Evolutionary conservation across 495 filamentous ascomycete genomes (phyloP).

Genomic region (Penicillium coprophilum): DNA sequence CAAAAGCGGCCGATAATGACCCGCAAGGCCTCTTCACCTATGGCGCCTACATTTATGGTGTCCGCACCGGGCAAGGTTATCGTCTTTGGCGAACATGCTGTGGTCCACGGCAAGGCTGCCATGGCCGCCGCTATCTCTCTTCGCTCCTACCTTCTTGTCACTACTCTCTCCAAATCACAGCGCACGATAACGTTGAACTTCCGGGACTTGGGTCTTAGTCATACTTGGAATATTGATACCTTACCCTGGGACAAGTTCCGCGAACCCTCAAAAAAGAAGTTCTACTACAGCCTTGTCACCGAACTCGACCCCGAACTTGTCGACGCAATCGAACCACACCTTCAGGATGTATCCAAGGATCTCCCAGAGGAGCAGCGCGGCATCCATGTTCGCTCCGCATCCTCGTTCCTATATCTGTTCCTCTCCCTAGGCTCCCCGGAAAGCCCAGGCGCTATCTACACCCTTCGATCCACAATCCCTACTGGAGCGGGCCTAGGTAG

Average conservation of each 20-base stretch:
- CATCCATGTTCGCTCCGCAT: constrained; percentile 75
- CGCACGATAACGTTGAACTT: constrained; percentile 83
- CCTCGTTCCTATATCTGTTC: constrained; percentile 89
- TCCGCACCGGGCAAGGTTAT: constrained; percentile 98
- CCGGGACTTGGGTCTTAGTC: constrained; percentile 78
- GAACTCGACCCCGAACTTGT: constrained; percentile 79
- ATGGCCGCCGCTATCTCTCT: constrained; percentile 93
- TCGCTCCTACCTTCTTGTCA: constrained; percentile 92
- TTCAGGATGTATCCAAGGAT: constrained; percentile 64
- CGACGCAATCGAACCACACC: constrained; percentile 72
- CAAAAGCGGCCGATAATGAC: constrained; percentile 31
- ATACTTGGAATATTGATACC: constrained; percentile 88
- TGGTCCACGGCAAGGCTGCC: constrained; percentile 93
- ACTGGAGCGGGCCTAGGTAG: constrained; percentile 90
- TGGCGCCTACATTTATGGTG: constrained; percentile 91
- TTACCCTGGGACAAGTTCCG: constrained; percentile 83
- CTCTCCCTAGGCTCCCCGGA: constrained; percentile 76
- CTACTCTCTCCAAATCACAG: constrained; percentile 80
- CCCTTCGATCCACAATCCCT: constrained; percentile 89
- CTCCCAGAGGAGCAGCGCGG: constrained; percentile 66
- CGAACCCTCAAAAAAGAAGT: constrained; percentile 80
- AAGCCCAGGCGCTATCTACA: constrained; percentile 81
- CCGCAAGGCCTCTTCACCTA: constrained; percentile 49
- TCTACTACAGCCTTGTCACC: constrained; percentile 85
- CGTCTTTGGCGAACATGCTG: constrained; percentile 94